Percentiles rank a stretch among this genome's conserved stretches.
Conservation (phyloP, 164 flowering plant genomes). For the Stephania cephalantha region DNA sequence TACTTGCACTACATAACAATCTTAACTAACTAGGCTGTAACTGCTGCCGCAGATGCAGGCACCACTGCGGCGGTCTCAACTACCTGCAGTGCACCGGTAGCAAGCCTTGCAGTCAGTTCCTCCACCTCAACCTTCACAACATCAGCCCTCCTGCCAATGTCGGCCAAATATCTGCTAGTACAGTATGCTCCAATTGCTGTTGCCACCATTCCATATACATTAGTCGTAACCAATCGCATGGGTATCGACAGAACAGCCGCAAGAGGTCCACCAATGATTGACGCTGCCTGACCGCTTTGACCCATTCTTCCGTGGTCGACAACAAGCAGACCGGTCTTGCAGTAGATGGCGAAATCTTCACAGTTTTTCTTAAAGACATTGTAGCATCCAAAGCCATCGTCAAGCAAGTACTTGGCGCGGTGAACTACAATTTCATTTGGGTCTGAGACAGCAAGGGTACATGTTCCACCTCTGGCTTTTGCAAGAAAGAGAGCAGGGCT, state of each 20-base stretch:
- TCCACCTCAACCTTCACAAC: constrained; percentile 33
- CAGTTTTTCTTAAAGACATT: constrained; percentile 39
- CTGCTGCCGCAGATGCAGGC: not conserved
- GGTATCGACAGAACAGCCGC: constrained; percentile 31
- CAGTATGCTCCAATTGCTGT: constrained; percentile 28
- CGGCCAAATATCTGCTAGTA: constrained; percentile 32
- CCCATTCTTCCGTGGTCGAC: constrained; percentile 22
- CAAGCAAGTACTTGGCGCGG: constrained; percentile 32
- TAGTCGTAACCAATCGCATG: constrained; percentile 23
- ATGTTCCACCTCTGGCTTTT: constrained; percentile 39
- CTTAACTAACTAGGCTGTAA: constrained; percentile 1
- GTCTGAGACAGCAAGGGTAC: constrained; percentile 39
- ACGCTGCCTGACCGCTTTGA: constrained; percentile 37
- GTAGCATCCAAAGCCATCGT: constrained; percentile 40
- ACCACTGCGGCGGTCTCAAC: constrained; percentile 14
- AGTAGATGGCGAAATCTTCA: constrained; percentile 42
- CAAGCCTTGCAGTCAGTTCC: constrained; percentile 26
- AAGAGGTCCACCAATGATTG: constrained; percentile 27
- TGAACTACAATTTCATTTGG: constrained; percentile 26
- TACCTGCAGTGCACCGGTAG: constrained; percentile 17
- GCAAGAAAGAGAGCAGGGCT: constrained; percentile 28
- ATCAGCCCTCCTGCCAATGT: constrained; percentile 31
- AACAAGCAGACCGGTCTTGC: constrained; percentile 37
- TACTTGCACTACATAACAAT: not conserved
- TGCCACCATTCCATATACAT: constrained; percentile 27